These are phyloP conservation scores for Alternaria sp. DNA, from an alignment of 2,329 filamentous ascomycete genomes.

Conservation along the genomic window DNA sequence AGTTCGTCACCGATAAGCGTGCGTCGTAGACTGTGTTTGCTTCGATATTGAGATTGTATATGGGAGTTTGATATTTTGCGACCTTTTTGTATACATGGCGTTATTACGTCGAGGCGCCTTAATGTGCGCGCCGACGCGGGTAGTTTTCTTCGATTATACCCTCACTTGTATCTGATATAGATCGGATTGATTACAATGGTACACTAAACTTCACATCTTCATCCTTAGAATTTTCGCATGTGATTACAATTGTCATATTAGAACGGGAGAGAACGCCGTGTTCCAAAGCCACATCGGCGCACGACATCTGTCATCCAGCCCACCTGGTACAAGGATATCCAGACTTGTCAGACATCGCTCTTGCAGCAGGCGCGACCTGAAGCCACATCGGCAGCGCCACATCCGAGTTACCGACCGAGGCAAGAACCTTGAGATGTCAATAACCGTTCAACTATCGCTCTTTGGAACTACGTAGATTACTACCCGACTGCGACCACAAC, in stretches of 20 bases:
- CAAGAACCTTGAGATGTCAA: too few species aligned
- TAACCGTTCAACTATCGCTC: not conserved
- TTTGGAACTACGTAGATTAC: not conserved
- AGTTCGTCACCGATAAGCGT: conserved; percentile 32
- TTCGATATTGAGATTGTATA: not conserved
- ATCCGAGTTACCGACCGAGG: not conserved
- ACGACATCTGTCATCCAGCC: not conserved
- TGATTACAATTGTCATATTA: rapidly evolving
- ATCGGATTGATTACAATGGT: not conserved
- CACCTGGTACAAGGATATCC: not conserved
- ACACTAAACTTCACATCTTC: not conserved
- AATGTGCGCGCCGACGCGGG: not conserved
- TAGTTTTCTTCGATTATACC: conserved; percentile 13
- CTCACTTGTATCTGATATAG: conserved; percentile 9
- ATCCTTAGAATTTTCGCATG: not conserved
- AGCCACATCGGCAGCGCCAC: conserved; percentile 4
- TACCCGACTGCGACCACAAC: not conserved
- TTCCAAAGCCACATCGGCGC: not conserved
- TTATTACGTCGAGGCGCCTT: not conserved
- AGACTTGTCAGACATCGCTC: not conserved
- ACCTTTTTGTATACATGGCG: not conserved
- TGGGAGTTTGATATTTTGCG: not conserved
- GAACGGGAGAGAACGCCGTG: not conserved
- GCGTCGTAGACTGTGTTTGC: conserved; percentile 20
- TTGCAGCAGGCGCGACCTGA: not conserved